Evolutionary conservation across 2,329 filamentous ascomycete genomes (phyloP).

Genomic region (Pseudocercospora vitis): DNA sequence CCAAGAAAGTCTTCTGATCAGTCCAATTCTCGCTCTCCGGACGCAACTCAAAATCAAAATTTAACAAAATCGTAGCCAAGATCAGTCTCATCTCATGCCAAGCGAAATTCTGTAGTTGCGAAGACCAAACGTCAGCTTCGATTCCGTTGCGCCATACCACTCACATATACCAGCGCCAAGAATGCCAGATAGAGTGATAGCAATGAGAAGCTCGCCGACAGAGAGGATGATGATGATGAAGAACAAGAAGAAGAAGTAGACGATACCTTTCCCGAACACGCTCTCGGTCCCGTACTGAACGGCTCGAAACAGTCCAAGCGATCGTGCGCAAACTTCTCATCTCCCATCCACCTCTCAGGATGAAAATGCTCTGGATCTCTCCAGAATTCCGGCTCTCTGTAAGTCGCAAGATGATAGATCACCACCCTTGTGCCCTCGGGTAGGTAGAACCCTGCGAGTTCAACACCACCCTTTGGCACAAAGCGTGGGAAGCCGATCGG

Average conservation of each 20-base stretch:
- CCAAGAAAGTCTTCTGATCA: constrained; percentile 34
- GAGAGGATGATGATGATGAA: background rate
- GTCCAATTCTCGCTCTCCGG: constrained; percentile 33
- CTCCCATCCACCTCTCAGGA: constrained; percentile 36
- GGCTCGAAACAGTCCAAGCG: constrained; percentile 31
- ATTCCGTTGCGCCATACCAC: too few species aligned
- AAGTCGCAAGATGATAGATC: constrained; percentile 25
- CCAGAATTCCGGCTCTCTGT: constrained; percentile 19
- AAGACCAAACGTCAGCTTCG: too few species aligned
- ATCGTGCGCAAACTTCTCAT: constrained; percentile 32
- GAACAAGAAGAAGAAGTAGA: too few species aligned
- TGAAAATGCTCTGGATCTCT: constrained; percentile 28
- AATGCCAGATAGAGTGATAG: too few species aligned
- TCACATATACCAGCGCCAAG: too few species aligned
- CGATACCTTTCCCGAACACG: constrained; percentile 26
- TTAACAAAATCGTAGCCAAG: constrained; percentile 40
- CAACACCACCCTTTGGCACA: constrained; percentile 25
- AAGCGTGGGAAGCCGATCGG: constrained; percentile 31
- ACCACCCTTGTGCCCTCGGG: constrained; percentile 19
- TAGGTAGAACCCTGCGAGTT: constrained; percentile 23
- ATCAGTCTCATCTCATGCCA: constrained; percentile 42
- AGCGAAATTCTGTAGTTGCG: too few species aligned
- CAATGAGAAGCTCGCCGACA: too few species aligned
- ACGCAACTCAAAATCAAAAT: constrained; percentile 40
- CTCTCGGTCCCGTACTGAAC: constrained; percentile 27